These are phyloP conservation scores for Cocos nucifera DNA, from an alignment of 176 grass and related monocot genomes.

Conservation along the genomic window DNA sequence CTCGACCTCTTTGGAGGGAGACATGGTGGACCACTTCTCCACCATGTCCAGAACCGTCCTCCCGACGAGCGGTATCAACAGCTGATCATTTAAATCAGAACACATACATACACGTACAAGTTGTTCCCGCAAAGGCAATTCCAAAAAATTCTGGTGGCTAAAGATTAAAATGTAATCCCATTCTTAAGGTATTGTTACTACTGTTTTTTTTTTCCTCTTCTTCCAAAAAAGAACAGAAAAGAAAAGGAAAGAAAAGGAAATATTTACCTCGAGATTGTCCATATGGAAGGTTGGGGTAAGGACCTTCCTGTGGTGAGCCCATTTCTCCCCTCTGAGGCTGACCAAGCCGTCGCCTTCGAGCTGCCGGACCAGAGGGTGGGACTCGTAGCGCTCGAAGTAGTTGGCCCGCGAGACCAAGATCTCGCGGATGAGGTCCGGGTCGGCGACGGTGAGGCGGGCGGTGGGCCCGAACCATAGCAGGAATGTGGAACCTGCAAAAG, in stretches of 20 bases:
- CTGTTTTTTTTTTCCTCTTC: no score
- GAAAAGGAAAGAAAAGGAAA: not conserved
- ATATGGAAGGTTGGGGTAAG: conserved; percentile 56
- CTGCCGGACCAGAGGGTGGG: conserved; percentile 69
- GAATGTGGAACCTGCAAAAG: conserved; percentile 47
- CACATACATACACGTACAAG: no score
- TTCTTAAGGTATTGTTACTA: no score
- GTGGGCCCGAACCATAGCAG: conserved; percentile 90
- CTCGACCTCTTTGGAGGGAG: conserved; percentile 58
- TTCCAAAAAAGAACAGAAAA: no score
- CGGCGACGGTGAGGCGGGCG: conserved; percentile 53
- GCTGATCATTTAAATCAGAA: conserved; percentile 20
- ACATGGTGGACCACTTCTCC: conserved; percentile 49
- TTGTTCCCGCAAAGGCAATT: no score
- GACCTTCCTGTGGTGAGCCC: conserved; percentile 73
- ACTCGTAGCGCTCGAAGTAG: conserved; percentile 78
- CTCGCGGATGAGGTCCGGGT: conserved; percentile 74
- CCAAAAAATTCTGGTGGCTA: no score
- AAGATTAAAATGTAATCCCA: not conserved
- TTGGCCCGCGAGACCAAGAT: conserved; percentile 58
- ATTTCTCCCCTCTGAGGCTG: conserved; percentile 69
- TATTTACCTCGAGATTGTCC: conserved; percentile 71
- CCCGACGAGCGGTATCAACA: conserved; percentile 57
- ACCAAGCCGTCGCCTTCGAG: conserved; percentile 82
- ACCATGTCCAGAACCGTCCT: conserved; percentile 47